Percentiles rank a stretch among this genome's conserved stretches.
Evolutionary conservation across 768 basidiomycete species (phyloP).

Genomic region (Boletus sp.): DNA sequence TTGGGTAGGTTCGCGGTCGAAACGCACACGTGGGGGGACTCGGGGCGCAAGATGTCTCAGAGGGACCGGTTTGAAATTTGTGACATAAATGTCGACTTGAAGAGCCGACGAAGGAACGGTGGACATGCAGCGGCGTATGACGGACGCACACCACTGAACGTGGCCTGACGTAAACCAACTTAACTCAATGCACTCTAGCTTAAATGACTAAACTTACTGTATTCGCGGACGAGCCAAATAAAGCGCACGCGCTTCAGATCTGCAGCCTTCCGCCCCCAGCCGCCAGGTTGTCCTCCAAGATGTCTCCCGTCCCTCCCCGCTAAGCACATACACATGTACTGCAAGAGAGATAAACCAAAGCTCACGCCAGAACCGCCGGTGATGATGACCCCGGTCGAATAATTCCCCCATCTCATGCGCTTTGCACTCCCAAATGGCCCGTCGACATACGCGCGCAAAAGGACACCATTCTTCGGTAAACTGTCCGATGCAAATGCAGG

Average conservation of each 20-base stretch:
- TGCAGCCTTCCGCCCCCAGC: constrained; percentile 40
- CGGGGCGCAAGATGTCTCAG: constrained; percentile 5
- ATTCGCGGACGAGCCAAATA: constrained; percentile 76
- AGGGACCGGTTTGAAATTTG: constrained; percentile 45
- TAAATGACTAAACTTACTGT: constrained; percentile 44
- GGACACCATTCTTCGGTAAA: constrained; percentile 44
- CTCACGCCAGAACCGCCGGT: constrained; percentile 75
- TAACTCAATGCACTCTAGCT: not conserved
- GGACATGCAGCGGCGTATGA: constrained; percentile 58
- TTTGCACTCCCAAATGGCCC: constrained; percentile 68
- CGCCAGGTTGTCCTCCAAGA: constrained; percentile 46
- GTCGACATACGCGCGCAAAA: constrained; percentile 58
- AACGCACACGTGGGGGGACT: constrained; percentile 15
- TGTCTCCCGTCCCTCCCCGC: constrained; percentile 49
- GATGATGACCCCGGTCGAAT: constrained; percentile 60
- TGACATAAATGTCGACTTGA: constrained; percentile 73
- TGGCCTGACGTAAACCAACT: constrained; percentile 45
- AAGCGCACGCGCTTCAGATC: constrained; percentile 59
- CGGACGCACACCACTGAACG: constrained; percentile 71
- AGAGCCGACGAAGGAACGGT: constrained; percentile 48
- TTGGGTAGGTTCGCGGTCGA: constrained; percentile 1
- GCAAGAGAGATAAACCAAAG: constrained; percentile 63
- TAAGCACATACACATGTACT: constrained; percentile 58
- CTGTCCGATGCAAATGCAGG: not conserved
- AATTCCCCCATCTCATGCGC: constrained; percentile 54